Percentiles rank a stretch among this genome's conserved stretches.
Conservation (phyloP, 2,329 filamentous ascomycete genomes). For the Venturia oleaginea region DNA sequence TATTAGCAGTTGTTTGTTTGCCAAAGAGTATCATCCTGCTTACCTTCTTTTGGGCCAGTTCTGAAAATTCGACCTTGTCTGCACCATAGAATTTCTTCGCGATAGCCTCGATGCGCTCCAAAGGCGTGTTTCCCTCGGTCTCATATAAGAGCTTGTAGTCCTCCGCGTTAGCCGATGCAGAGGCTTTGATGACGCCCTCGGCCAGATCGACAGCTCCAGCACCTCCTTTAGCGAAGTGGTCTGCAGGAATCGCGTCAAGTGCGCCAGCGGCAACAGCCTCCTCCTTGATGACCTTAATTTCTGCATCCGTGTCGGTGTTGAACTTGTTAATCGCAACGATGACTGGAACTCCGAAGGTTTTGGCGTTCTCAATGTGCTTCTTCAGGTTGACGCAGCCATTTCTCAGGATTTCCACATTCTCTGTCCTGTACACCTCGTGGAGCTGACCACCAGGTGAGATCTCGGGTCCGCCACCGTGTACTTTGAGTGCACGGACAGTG, state of each 20-base stretch:
- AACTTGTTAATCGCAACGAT: constrained; percentile 98
- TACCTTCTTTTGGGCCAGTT: constrained; percentile 90
- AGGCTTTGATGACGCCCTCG: constrained; percentile 73
- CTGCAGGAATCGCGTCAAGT: constrained; percentile 84
- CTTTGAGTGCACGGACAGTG: constrained; percentile 90
- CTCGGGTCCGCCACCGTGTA: constrained; percentile 91
- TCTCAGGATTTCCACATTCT: constrained; percentile 86
- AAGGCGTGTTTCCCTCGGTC: constrained; percentile 61
- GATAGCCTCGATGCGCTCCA: constrained; percentile 85
- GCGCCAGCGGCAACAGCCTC: constrained; percentile 87
- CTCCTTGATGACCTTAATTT: constrained; percentile 80
- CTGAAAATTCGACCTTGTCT: constrained; percentile 79
- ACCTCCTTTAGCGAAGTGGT: constrained; percentile 95
- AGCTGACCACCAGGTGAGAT: constrained; percentile 80
- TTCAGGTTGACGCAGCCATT: constrained; percentile 87
- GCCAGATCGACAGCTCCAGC: constrained; percentile 83
- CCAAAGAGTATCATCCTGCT: neutral
- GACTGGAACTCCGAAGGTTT: constrained; percentile 80
- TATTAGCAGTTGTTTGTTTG: neutral
- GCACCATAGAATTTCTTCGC: constrained; percentile 93
- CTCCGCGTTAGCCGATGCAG: constrained; percentile 62
- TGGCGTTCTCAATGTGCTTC: constrained; percentile 91
- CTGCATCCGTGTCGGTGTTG: constrained; percentile 83
- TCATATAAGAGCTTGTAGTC: constrained; percentile 82
- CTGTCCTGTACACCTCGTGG: constrained; percentile 80